A percentile compares a stretch with the other conserved stretches of the same genome.
Conservation (phyloP, 1,284 basidiomycete genomes). For the Athelia sp. region DNA sequence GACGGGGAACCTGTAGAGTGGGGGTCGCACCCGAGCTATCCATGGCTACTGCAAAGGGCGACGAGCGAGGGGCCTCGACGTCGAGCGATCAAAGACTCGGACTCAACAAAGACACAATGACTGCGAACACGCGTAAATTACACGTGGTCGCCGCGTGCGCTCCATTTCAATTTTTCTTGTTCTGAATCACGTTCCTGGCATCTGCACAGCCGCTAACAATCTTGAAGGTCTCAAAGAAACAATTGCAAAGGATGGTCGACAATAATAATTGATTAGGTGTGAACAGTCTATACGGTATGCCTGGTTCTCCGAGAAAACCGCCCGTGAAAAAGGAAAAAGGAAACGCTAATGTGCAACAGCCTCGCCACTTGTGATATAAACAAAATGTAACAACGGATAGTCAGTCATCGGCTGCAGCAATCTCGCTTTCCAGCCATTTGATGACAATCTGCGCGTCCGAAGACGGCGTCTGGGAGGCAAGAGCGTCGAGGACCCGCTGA, state of each 20-base stretch:
- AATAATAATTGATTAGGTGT: too few species aligned
- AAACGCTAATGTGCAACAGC: too few species aligned
- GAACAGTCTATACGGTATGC: too few species aligned
- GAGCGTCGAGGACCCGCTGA: slow-evolving; percentile 45
- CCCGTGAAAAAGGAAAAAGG: too few species aligned
- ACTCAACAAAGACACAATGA: neutral
- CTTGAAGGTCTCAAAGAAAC: too few species aligned
- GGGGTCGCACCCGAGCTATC: neutral
- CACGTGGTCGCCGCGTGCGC: too few species aligned
- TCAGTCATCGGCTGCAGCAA: slow-evolving; percentile 27
- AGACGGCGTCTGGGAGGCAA: slow-evolving; percentile 15
- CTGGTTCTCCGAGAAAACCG: too few species aligned
- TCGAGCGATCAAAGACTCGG: neutral
- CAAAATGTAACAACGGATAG: slow-evolving; percentile 1
- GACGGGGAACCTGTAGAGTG: slow-evolving; percentile 31
- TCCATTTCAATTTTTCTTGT: too few species aligned
- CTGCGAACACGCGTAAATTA: neutral
- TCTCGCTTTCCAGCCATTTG: slow-evolving; percentile 46
- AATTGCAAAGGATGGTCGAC: too few species aligned
- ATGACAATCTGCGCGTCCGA: slow-evolving; percentile 30
- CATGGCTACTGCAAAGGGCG: neutral
- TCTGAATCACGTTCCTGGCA: too few species aligned
- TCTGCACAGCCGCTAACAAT: too few species aligned
- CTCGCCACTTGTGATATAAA: too few species aligned
- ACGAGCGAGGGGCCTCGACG: slow-evolving; percentile 1